A percentile compares a stretch with the other conserved stretches of the same genome.
These are phyloP conservation scores for Blastobotrys raffinosifermentans DNA, from an alignment of 1,139 yeast genomes.

Conservation along the genomic window DNA sequence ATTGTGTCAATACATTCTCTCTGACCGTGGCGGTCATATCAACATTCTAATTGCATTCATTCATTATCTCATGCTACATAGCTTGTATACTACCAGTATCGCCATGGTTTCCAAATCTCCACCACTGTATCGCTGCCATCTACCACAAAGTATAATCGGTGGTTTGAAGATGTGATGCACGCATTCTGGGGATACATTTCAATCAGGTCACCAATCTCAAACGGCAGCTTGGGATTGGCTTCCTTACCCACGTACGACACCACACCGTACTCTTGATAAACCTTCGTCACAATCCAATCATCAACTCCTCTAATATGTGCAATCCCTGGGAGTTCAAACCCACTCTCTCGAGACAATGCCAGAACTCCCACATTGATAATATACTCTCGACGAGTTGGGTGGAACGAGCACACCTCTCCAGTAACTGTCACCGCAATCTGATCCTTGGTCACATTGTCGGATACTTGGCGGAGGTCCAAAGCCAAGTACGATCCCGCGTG, in stretches of 20 bases:
- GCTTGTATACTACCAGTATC: conserved; percentile 39
- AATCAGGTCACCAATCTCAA: conserved; percentile 48
- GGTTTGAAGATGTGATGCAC: conserved; percentile 63
- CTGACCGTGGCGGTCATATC: background rate
- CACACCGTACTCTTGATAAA: conserved; percentile 52
- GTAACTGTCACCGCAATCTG: conserved; percentile 51
- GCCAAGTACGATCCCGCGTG: conserved; percentile 75
- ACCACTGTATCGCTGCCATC: conserved; percentile 45
- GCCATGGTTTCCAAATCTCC: conserved; percentile 68
- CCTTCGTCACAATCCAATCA: conserved; percentile 46
- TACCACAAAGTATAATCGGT: conserved; percentile 51
- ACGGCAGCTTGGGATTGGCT: conserved; percentile 42
- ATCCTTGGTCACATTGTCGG: conserved; percentile 47
- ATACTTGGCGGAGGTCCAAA: conserved; percentile 66
- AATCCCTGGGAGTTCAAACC: conserved; percentile 43
- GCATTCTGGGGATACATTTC: conserved; percentile 62
- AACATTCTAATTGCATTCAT: conserved; percentile 1
- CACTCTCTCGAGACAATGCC: conserved; percentile 57
- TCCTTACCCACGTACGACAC: conserved; percentile 39
- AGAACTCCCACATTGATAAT: conserved; percentile 67
- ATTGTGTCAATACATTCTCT: too few relatives aligned
- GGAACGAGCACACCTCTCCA: conserved; percentile 57
- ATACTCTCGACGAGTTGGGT: conserved; percentile 53
- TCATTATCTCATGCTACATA: too few relatives aligned
- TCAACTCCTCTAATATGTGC: conserved; percentile 41